Percentiles rank a stretch among this genome's conserved stretches.
Conservation (phyloP, 1,284 basidiomycete species). For the Ceratobasidium sp. region DNA sequence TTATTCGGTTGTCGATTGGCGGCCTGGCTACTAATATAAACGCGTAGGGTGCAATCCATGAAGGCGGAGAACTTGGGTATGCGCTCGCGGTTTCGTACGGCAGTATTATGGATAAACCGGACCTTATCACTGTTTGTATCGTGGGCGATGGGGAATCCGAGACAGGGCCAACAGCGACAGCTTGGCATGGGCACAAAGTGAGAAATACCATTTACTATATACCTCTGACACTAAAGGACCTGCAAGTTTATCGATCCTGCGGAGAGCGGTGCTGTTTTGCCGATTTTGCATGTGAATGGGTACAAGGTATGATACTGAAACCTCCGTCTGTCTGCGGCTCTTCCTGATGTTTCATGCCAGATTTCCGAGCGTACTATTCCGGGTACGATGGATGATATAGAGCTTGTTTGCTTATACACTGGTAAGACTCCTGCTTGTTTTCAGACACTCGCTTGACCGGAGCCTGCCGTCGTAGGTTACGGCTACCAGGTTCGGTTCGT, state of each 20-base stretch:
- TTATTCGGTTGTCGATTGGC: neutral
- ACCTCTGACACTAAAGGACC: neutral
- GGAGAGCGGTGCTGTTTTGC: conserved; percentile 86
- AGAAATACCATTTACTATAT: conserved; percentile 44
- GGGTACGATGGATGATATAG: conserved; percentile 87
- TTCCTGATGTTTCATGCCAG: conserved; percentile 64
- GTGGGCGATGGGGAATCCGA: conserved; percentile 90
- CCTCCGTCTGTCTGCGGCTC: neutral
- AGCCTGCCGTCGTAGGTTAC: conserved; percentile 62
- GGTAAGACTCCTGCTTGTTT: conserved; percentile 46
- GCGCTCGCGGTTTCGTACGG: conserved; percentile 85
- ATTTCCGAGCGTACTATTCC: conserved; percentile 89
- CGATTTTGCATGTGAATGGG: conserved; percentile 80
- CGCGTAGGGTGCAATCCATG: conserved; percentile 84
- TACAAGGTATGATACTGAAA: conserved; percentile 27
- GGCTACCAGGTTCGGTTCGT: conserved; percentile 89
- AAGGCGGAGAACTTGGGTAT: conserved; percentile 90
- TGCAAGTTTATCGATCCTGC: conserved; percentile 82
- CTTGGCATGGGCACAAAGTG: conserved; percentile 61
- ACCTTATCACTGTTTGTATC: conserved; percentile 79
- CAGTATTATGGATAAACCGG: conserved; percentile 88
- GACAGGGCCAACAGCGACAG: conserved; percentile 80
- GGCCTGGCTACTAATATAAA: too few relatives aligned
- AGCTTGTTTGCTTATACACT: conserved; percentile 74
- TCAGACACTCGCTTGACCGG: neutral